Conservation (phyloP, 225 moss, liverwort and hornwort genomes). For the Bryum argenteum region DNA sequence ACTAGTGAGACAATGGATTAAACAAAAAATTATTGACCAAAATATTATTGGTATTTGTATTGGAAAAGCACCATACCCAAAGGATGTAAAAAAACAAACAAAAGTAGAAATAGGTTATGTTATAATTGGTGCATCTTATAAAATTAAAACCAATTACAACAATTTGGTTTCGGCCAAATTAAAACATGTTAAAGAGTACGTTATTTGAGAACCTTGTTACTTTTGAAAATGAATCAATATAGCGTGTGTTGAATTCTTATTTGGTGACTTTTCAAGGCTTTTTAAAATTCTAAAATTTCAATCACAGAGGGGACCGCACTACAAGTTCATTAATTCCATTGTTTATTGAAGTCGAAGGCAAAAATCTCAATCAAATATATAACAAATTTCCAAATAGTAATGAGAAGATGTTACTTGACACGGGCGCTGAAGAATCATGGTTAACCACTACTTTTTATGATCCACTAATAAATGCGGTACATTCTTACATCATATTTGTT, state of each 20-base stretch:
- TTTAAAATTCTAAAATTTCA: background rate
- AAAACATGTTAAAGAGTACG: background rate
- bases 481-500: background rate
- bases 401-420: background rate
- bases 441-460: background rate
- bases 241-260: no score
- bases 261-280: no score
- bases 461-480: conserved; percentile 4
- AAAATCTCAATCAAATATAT: background rate
- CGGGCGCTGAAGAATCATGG: background rate
- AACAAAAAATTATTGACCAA: background rate
- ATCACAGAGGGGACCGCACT: background rate
- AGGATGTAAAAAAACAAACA: rapidly evolving
- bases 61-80: background rate
- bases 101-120: background rate
- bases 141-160: background rate
- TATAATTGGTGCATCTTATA: background rate
- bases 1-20: background rate
- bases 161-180: conserved; percentile 3
- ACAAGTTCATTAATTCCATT: background rate
- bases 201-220: background rate
- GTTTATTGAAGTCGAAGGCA: background rate
- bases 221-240: no score
- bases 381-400: no score
- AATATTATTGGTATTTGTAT: conserved; percentile 8